These are phyloP conservation scores for Berberis thunbergii DNA, from an alignment of 164 flowering plant species.

Conservation along the genomic window DNA sequence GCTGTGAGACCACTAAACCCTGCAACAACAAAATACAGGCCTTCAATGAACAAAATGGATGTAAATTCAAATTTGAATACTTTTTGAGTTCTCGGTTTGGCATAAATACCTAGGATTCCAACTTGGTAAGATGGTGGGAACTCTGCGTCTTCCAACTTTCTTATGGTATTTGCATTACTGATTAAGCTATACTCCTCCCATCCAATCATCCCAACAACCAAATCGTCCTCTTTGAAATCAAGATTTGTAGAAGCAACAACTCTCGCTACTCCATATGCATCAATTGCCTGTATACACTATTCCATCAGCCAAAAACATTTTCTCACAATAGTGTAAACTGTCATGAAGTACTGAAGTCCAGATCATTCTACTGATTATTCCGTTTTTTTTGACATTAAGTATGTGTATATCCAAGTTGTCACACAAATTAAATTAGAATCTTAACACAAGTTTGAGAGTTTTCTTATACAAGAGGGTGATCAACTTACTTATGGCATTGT, in stretches of 20 bases:
- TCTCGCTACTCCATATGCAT: conserved; percentile 51
- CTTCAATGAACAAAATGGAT: not conserved
- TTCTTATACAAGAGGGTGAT: too few species aligned
- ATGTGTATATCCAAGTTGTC: too few species aligned
- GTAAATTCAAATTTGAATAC: too few species aligned
- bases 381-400: too few species aligned
- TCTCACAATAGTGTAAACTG: too few species aligned
- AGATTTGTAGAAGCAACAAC: conserved; percentile 56
- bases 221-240: conserved; percentile 43
- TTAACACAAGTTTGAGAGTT: too few species aligned
- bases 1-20: conserved; percentile 57
- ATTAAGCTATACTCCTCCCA: conserved; percentile 58
- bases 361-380: too few species aligned
- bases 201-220: conserved; percentile 42
- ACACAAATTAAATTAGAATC: too few species aligned
- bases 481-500: too few species aligned
- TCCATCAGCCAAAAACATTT: not conserved
- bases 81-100: not conserved
- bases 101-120: conserved; percentile 43
- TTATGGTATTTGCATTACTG: conserved; percentile 21
- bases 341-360: too few species aligned
- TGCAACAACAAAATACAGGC: conserved; percentile 12
- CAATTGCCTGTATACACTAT: conserved; percentile 29
- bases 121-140: conserved; percentile 60
- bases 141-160: conserved; percentile 43